A percentile compares a stretch with the other conserved stretches of the same genome.
These are phyloP conservation scores for Anastatica hierochuntica DNA, from an alignment of 345 rosid genomes.

Conservation along the genomic window DNA sequence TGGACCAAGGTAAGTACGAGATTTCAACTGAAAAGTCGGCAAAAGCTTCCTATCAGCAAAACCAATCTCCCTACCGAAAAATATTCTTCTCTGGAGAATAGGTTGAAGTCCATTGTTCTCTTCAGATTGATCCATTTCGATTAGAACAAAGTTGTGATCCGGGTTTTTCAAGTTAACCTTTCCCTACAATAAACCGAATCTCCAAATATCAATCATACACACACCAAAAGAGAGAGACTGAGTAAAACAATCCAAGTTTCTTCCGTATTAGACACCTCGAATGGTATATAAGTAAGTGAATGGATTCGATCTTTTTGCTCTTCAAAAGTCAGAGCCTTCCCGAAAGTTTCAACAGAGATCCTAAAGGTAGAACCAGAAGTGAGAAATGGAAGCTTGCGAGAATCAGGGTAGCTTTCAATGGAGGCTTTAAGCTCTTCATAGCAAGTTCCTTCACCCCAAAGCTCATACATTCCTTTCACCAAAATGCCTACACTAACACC, in stretches of 20 bases:
- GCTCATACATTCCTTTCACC: conserved; percentile 90
- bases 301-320: conserved; percentile 73
- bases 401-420: conserved; percentile 58
- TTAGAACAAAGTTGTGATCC: conserved; percentile 70
- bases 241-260: background rate
- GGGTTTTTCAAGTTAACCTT: conserved; percentile 64
- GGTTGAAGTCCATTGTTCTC: conserved; percentile 86
- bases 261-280: conserved; percentile 39
- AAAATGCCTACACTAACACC: conserved; percentile 50
- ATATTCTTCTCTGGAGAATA: conserved; percentile 51
- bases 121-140: conserved; percentile 76
- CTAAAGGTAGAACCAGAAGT: conserved; percentile 47
- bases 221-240: background rate
- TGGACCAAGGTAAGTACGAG: conserved; percentile 83
- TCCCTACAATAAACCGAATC: conserved; percentile 44
- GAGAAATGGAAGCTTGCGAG: conserved; percentile 60
- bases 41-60: conserved; percentile 79
- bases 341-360: conserved; percentile 73
- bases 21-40: conserved; percentile 79
- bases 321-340: conserved; percentile 58
- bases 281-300: conserved; percentile 60
- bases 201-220: conserved; percentile 2
- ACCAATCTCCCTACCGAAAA: conserved; percentile 90
- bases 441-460: conserved; percentile 88
- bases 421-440: conserved; percentile 64